Conservation (phyloP, 225 moss, liverwort and hornwort species). For the Polytrichum commune region DNA sequence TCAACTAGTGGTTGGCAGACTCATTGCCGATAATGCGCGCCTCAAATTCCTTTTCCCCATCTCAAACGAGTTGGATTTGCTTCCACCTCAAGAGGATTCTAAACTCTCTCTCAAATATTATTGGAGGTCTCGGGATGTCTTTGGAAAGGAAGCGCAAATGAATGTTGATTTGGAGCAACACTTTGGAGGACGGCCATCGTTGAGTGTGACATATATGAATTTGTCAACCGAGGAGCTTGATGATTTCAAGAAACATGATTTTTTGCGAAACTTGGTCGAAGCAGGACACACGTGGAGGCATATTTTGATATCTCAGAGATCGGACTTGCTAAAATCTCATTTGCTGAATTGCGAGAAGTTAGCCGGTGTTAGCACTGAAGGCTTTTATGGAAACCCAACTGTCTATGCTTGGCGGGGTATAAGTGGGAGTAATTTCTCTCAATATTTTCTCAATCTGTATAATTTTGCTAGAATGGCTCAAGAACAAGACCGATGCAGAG, state of each 20-base stretch:
- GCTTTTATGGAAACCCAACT: slow-evolving; percentile 4
- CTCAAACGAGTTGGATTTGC: background rate
- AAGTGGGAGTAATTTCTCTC: background rate
- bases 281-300: slow-evolving; percentile 10
- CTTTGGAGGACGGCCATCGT: background rate
- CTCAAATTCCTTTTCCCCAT: slow-evolving; percentile 19
- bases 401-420: slow-evolving; percentile 8
- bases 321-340: background rate
- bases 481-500: background rate
- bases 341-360: background rate
- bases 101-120: slow-evolving; percentile 10
- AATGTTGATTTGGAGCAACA: background rate
- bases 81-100: background rate
- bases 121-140: slow-evolving; percentile 22
- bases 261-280: slow-evolving; percentile 13
- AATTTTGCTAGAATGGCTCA: background rate
- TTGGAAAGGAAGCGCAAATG: slow-evolving; percentile 26
- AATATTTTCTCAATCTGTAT: slow-evolving; percentile 3
- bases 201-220: background rate
- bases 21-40: slow-evolving; percentile 17
- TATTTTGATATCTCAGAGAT: background rate
- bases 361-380: background rate
- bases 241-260: background rate
- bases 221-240: slow-evolving; percentile 1
- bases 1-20: slow-evolving; percentile 15